Evolutionary conservation across 768 basidiomycete genomes (phyloP), one percentile per base, ranked within the genome.

Genomic region (Tylopilus plumbeoviolaceoides): DNA sequence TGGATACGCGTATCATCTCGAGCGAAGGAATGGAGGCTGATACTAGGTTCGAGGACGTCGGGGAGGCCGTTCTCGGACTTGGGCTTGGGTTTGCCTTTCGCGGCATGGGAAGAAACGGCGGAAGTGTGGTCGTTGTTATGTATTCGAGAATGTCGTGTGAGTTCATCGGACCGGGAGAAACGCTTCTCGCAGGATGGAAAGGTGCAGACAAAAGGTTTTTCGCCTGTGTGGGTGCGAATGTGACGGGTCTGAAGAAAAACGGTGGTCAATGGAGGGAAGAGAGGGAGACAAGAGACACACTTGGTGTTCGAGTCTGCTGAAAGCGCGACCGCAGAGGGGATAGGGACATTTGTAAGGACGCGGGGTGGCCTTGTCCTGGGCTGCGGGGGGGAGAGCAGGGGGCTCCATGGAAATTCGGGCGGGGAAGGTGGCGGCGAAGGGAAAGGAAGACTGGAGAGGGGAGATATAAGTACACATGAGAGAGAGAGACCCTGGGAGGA

Each of bases 311-410:
- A 98, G 82, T 51, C 95, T 78, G 64, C 90, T 94, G 72, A 99
- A 99, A 0, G 95, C 93, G n/a, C 93, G 79, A 25, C 91, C 91
- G 66, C 95, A 99, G 28, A 91, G 79, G 4, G 78, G 79, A 69
- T 89, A 91, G 3, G 95, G 95, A 68, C 95, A 99, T 68, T 98
- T 98, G 84, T 98, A 99, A 0, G 95, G 95, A 53, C 94, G 72
- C 0, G 84, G 70, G 38, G 72, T 70, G 25, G 69, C 59, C 64
- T 78, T 78, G 30, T 78, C 77, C 39, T 69, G 63, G 0, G 57
- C 40, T 15, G 54, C 21, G 21, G 57, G 40, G 10, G 47, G 45
- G 6, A 47, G 54, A 6, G 51, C 25, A 30, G 55, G 21, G 28
- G 55, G 28, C 12, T 69, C 69, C 68, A 69, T 69, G 46, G 67